Conservation (phyloP, 2,329 filamentous ascomycete genomes). For the Ophioceras dolichostomum region DNA sequence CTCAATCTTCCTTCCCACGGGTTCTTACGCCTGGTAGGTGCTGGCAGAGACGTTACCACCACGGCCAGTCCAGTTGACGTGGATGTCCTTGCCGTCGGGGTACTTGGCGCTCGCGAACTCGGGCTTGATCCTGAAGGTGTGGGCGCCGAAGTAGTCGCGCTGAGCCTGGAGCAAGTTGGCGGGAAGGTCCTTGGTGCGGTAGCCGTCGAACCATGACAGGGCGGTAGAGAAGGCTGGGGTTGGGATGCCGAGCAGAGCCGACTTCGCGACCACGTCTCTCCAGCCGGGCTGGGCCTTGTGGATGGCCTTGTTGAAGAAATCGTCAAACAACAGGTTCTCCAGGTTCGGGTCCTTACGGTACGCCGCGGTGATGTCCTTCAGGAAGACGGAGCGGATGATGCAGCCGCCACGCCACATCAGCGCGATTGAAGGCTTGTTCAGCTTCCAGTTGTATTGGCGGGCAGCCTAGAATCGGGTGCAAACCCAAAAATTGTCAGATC, state of each 20-base stretch:
- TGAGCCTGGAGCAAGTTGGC: conserved; percentile 98
- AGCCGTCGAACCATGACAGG: conserved; percentile 96
- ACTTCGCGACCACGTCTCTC: conserved; percentile 85
- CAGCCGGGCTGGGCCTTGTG: conserved; percentile 89
- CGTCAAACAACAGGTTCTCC: conserved; percentile 95
- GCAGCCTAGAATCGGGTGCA: conserved; percentile 55
- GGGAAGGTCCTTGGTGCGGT: conserved; percentile 92
- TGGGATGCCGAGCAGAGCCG: conserved; percentile 87
- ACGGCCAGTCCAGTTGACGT: conserved; percentile 99
- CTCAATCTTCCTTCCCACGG: not conserved
- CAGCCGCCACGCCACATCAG: conserved; percentile 99
- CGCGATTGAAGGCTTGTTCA: conserved; percentile 99
- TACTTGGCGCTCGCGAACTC: conserved; percentile 68
- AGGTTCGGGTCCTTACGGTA: conserved; percentile 92
- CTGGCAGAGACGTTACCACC: conserved; percentile 95
- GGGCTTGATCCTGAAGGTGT: conserved; percentile 83
- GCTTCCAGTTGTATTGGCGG: conserved; percentile 94
- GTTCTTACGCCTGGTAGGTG: conserved; percentile 82
- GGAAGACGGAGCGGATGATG: conserved; percentile 99
- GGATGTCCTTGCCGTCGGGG: conserved; percentile 75
- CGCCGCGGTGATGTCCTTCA: conserved; percentile 97
- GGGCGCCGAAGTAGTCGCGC: conserved; percentile 97
- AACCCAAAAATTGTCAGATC: conserved; percentile 12
- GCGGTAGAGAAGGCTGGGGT: conserved; percentile 95
- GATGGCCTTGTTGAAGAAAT: conserved; percentile 99